phyloP scores from a whole-genome alignment of 2,329 filamentous ascomycete species.

The Aspergillus sp. region DNA sequence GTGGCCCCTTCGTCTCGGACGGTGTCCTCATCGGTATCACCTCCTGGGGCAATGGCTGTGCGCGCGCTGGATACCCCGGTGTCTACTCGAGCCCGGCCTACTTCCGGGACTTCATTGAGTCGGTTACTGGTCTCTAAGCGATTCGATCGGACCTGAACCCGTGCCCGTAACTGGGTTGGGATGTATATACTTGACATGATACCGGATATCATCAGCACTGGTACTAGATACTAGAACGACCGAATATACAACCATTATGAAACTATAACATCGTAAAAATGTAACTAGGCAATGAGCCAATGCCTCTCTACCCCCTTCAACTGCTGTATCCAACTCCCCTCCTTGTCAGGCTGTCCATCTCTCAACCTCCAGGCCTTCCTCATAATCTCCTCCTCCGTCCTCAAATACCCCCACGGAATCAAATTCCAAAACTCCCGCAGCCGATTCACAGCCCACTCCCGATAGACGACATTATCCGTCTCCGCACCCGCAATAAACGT shows the following conservation, averaged over 20 bases:
- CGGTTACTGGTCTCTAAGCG: slow-evolving; percentile 1
- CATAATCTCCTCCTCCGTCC: slow-evolving; percentile 8
- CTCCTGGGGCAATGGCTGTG: slow-evolving; percentile 10
- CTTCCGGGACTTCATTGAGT: neutral
- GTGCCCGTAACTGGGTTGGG: neutral
- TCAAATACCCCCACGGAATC: slow-evolving; percentile 9
- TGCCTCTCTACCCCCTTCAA: neutral
- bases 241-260: neutral
- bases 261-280: too few species aligned
- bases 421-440: neutral
- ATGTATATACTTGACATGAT: neutral
- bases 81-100: slow-evolving; percentile 2
- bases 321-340: neutral
- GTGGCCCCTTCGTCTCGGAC: neutral
- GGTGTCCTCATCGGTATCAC: slow-evolving; percentile 2
- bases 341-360: neutral
- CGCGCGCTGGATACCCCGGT: slow-evolving; percentile 2
- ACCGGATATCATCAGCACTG: neutral
- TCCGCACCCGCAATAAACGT: slow-evolving; percentile 10
- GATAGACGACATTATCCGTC: neutral
- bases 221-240: neutral
- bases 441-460: neutral
- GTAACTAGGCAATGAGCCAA: neutral
- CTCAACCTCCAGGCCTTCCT: slow-evolving; percentile 1
- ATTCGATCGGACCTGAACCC: too few species aligned